Evolutionary conservation across 2,329 filamentous ascomycete genomes (phyloP), one percentile per base, ranked within the genome.

Genomic region (Zalaria sp.): DNA sequence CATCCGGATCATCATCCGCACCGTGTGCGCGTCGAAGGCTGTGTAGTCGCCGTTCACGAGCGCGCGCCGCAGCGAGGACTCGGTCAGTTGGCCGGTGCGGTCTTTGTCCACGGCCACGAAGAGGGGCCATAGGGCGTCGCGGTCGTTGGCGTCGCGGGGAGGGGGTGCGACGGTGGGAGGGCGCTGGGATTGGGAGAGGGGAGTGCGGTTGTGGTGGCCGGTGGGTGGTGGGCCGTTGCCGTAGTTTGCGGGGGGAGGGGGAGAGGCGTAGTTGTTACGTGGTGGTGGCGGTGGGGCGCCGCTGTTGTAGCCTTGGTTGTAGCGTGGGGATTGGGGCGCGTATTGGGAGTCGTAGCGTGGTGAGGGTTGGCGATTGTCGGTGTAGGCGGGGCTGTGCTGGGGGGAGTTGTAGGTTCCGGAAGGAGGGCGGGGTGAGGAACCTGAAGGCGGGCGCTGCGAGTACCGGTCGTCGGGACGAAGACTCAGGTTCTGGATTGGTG

Each of bases 1-100:
- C 91, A 98, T 96, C 57, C 88, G 83, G 51, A 98, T 95, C 88
- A 98, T 95, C 85, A 96, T 94, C 56, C 82, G 82, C 49, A 96
- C 88, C 1, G 91, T 98, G 53, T 94, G 83, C 4, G 79, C 73
- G 62, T 98, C 88, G 60, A 98, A 98, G 4, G 86, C 77, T 1
- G 85, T 85, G 77, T 85, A 95, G 69, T 98, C 91, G 42, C 88
- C 89, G 58, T 98, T 98, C 45, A 96, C 88, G 4, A 98, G 77
- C 18, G 91, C 91, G 1, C 83, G 81, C 6, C 84, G 81, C 35
- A 98, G 79, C 62, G 96, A 89, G 40, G 72, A 72, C 63, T 94
- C 88, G 2, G 83, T 87, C 37, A 98, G 73, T 49, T 87, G 78
- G 18, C 89, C 88, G 67, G 51, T 66, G 83, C 83, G 72, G 62